These are phyloP conservation scores for Lupinus albus DNA, from an alignment of 306 rosid genomes.

Conservation along the genomic window DNA sequence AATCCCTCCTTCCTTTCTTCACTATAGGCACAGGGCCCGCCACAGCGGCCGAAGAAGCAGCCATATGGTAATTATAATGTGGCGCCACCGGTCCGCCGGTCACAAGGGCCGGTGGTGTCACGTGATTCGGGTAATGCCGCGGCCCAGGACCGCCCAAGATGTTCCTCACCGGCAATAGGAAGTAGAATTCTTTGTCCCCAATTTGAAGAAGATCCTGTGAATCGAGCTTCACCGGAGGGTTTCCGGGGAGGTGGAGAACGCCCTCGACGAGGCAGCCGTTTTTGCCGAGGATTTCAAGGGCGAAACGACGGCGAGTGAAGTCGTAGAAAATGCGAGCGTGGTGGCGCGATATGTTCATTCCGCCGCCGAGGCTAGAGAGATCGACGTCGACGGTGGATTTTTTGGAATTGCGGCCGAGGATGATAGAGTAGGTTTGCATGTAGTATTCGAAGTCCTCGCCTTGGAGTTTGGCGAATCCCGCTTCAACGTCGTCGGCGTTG, in stretches of 20 bases:
- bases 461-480: slow-evolving; percentile 96
- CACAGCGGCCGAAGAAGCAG: slow-evolving; percentile 36
- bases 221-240: slow-evolving; percentile 91
- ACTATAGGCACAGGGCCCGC: slow-evolving; percentile 46
- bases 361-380: slow-evolving; percentile 98
- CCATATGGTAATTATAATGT: slow-evolving; percentile 62
- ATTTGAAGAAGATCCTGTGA: slow-evolving; percentile 96
- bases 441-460: slow-evolving; percentile 99
- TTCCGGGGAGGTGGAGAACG: slow-evolving; percentile 91
- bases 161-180: slow-evolving; percentile 76
- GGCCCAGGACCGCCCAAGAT: slow-evolving; percentile 65
- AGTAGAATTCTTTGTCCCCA: slow-evolving; percentile 95
- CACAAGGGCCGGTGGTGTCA: slow-evolving; percentile 26
- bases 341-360: slow-evolving; percentile 98
- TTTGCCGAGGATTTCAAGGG: slow-evolving; percentile 91
- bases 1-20: slow-evolving; percentile 79
- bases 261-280: slow-evolving; percentile 97
- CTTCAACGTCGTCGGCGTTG: slow-evolving; percentile 77
- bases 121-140: slow-evolving; percentile 56
- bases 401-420: slow-evolving; percentile 96
- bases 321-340: slow-evolving; percentile 98
- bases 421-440: slow-evolving; percentile 96
- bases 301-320: slow-evolving; percentile 93
- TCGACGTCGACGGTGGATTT: slow-evolving; percentile 95
- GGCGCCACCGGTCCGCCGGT: slow-evolving; percentile 29